Evolutionary conservation across 441 rosid species (phyloP), one percentile per base, ranked within the genome.

Genomic region (Adansonia madagascariensis): DNA sequence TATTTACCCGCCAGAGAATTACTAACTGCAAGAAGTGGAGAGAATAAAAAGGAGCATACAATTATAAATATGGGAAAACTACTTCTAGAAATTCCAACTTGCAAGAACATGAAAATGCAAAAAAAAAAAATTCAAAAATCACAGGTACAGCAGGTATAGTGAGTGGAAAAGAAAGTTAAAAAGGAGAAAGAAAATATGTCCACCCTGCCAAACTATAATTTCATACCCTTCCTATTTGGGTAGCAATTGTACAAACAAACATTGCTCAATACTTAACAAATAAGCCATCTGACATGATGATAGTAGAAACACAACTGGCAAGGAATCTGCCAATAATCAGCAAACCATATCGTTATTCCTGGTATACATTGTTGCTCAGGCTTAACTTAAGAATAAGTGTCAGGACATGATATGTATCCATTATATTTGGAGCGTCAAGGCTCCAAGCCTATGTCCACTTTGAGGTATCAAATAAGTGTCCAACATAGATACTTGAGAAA

Each of bases 291-390:
- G 15, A 65, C 63, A 63, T 18, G 68, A 66, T 39, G 2, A 53
- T 39, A 52, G 27, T 39, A 57, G 64, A 72, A 41, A 57, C 50
- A 53, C 22, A 24, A 53, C 63, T 8, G 47, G 39, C 66, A 73
- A 53, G 12, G 59, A 53, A 57, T 73, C 65, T 44, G 14, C 53
- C 53, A 41, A 41, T 2, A 73, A 49, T 39, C 71, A 75, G 71
- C 43, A 43, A 60, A 49, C 61, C 22, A 3, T 2, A 74, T 60
- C 9, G 71, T 49, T 10, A 64, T n/a, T 17, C 50, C 22, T 5
- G 52, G 14, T 44, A 46, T 10, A 22, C 6, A 63, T 35, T 14
- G 18, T 35, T 14, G 5, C 68, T 63, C 64, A 60, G 64, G 41
- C n/a, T 60, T 1, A 10, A 60, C 41, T 35, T 35, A 35, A 35